Percentiles rank a stretch among this genome's conserved stretches.
phyloP scores from a whole-genome alignment of 345 rosid genomes.

The Eucalyptus camaldulensis region DNA sequence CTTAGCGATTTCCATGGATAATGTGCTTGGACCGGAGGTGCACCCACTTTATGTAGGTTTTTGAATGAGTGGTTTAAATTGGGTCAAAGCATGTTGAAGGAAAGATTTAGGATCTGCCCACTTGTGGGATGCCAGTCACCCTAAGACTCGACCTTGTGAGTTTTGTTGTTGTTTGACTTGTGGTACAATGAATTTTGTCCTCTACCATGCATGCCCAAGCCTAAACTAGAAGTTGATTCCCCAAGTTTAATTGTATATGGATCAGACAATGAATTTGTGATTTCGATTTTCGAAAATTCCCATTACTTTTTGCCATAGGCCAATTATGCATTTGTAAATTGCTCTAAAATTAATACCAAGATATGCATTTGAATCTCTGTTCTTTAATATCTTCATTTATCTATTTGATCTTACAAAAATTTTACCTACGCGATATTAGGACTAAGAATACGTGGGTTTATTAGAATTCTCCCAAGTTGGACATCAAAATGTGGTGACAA shows the following conservation, averaged over 20 bases:
- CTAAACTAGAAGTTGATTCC: neutral
- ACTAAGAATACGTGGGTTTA: neutral
- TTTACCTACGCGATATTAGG: neutral
- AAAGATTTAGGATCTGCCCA: neutral
- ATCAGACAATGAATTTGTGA: neutral
- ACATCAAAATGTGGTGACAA: neutral
- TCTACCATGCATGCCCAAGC: neutral
- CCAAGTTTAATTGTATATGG: neutral
- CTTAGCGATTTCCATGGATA: neutral
- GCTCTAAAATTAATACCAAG: neutral
- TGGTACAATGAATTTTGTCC: neutral
- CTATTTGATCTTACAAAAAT: neutral
- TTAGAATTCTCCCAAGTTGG: neutral
- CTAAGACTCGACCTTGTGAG: neutral
- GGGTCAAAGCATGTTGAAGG: rapidly evolving
- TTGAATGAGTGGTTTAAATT: neutral
- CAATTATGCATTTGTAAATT: neutral
- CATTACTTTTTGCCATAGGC: neutral
- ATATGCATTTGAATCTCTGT: neutral
- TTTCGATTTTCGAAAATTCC: neutral
- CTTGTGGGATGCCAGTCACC: neutral
- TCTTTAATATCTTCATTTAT: neutral
- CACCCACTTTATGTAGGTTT: neutral
- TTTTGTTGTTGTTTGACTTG: neutral
- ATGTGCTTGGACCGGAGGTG: neutral